These are phyloP conservation scores for Penicillium herquei DNA, from an alignment of 495 filamentous ascomycete species.

Conservation along the genomic window DNA sequence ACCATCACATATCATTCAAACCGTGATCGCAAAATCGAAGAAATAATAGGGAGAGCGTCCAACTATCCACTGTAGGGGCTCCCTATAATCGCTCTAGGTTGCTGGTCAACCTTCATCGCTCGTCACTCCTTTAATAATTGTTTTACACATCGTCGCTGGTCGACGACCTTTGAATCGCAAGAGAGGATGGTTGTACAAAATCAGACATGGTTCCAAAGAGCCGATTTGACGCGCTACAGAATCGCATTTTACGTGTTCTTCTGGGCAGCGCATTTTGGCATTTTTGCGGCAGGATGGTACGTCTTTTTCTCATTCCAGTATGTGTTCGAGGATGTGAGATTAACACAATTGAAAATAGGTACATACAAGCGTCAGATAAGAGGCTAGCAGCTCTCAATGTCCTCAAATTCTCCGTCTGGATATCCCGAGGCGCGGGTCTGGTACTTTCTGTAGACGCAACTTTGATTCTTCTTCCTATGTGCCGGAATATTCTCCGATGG, in stretches of 20 bases:
- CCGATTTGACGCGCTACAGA: conserved; percentile 65
- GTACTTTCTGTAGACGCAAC: conserved; percentile 77
- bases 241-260: conserved; percentile 82
- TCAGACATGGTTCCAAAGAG: conserved; percentile 31
- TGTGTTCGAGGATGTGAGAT: too few species aligned
- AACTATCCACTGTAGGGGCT: background rate
- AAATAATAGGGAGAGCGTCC: background rate
- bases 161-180: conserved; percentile 11
- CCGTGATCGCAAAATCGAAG: background rate
- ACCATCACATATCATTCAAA: background rate
- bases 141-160: conserved; percentile 18
- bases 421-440: conserved; percentile 90
- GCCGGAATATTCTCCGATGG: conserved; percentile 80
- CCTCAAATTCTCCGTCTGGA: conserved; percentile 86
- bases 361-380: conserved; percentile 64
- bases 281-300: conserved; percentile 91
- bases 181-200: conserved; percentile 16
- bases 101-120: conserved; percentile 26
- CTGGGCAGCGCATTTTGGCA: conserved; percentile 74
- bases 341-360: conserved; percentile 52
- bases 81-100: conserved; percentile 12
- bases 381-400: conserved; percentile 75
- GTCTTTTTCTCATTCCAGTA: background rate
- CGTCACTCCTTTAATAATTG: conserved; percentile 22
- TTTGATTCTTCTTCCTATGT: conserved; percentile 91